Percentiles rank a stretch among this genome's conserved stretches.
Conservation (phyloP, 208 protist species). For the Acanthamoeba rhysodes region DNA sequence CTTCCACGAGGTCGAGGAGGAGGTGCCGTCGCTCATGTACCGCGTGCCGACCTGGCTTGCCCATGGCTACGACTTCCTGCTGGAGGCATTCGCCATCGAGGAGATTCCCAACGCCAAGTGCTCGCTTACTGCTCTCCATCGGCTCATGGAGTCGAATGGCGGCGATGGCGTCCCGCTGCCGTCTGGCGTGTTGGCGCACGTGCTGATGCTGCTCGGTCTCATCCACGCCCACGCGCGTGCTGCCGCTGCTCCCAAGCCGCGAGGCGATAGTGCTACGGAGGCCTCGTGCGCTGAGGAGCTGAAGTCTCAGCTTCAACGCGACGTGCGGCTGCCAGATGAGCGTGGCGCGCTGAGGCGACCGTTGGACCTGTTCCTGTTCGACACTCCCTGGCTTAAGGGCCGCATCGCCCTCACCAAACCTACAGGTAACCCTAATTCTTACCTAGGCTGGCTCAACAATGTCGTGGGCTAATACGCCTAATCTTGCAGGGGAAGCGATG, state of each 20-base stretch:
- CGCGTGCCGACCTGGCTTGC: conserved; percentile 41
- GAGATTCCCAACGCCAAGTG: neutral
- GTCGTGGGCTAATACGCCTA: neutral
- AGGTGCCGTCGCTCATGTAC: conserved; percentile 51
- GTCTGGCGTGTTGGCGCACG: neutral
- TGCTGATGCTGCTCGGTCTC: conserved; percentile 53
- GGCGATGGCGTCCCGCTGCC: neutral
- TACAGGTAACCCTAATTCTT: neutral
- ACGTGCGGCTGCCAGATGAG: conserved; percentile 57
- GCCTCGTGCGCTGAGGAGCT: neutral
- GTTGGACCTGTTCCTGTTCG: conserved; percentile 16
- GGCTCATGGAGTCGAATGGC: neutral
- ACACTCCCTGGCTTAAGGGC: conserved; percentile 64
- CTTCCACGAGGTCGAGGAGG: conserved; percentile 50
- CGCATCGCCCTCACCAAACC: conserved; percentile 2
- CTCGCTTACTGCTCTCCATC: neutral
- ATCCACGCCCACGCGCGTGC: neutral
- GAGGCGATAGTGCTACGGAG: neutral
- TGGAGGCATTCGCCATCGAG: conserved; percentile 31
- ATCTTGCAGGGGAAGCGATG: neutral
- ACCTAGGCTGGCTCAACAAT: too few relatives aligned
- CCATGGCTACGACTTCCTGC: conserved; percentile 60
- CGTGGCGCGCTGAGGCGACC: neutral
- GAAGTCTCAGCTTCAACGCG: neutral
- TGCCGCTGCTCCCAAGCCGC: neutral